Percentiles rank a stretch among this genome's conserved stretches.
Conservation (phyloP, 441 rosid species). For the Euphorbia celastroides region DNA sequence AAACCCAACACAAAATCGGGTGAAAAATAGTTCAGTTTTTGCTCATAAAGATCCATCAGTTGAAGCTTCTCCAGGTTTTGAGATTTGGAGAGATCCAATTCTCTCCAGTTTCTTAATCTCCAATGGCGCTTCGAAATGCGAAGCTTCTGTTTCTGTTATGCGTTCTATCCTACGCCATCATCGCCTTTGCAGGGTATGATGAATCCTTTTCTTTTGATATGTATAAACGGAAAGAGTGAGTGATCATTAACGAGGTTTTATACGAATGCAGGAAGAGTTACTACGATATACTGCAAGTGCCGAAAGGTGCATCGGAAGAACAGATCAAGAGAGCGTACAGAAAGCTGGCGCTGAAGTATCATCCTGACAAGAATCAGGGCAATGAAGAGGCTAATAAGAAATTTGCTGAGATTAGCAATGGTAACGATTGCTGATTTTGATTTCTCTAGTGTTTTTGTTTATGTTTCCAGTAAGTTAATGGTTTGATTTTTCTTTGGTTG, state of each 20-base stretch:
- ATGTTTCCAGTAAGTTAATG: background rate
- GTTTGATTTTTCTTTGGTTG: background rate
- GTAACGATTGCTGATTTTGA: slow-evolving; percentile 24
- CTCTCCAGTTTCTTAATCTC: slow-evolving; percentile 30
- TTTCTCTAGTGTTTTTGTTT: slow-evolving; percentile 1
- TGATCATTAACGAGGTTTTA: background rate
- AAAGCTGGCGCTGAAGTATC: slow-evolving; percentile 91
- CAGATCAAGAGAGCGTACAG: slow-evolving; percentile 96
- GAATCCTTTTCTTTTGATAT: background rate
- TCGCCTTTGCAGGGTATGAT: slow-evolving; percentile 57
- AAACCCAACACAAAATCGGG: slow-evolving; percentile 11
- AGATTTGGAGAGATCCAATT: slow-evolving; percentile 39
- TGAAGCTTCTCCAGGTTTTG: background rate
- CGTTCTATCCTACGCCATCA: slow-evolving; percentile 39
- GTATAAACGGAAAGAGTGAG: background rate
- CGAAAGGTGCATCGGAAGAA: slow-evolving; percentile 89
- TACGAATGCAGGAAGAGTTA: slow-evolving; percentile 65
- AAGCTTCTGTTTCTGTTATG: slow-evolving; percentile 41
- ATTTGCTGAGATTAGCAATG: slow-evolving; percentile 87
- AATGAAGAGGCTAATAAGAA: slow-evolving; percentile 85
- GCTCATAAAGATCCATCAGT: background rate
- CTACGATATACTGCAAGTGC: slow-evolving; percentile 81
- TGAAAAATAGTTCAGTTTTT: background rate
- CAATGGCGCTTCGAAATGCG: slow-evolving; percentile 51
- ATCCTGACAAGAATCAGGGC: slow-evolving; percentile 94